Evolutionary conservation across 2,329 filamentous ascomycete species (phyloP), one percentile per base, ranked within the genome.

Genomic region (Arachnopeziza araneosa): DNA sequence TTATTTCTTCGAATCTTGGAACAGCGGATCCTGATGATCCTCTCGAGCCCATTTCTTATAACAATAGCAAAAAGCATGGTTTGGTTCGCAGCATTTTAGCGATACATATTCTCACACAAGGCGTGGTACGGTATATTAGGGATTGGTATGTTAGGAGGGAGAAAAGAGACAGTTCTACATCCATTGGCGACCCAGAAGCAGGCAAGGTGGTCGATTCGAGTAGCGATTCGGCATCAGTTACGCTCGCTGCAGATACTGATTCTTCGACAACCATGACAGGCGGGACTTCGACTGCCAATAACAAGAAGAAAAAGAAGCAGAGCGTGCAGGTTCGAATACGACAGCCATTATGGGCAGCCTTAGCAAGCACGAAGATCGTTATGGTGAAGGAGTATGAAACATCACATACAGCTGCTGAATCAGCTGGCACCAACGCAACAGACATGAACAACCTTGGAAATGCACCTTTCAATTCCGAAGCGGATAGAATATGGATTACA

Each of bases 311-410:
- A 76, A 95, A 91, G 78, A 93, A 95, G 77, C 91, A 96, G 76
- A 93, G 90, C 71, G 92, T 91, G 60, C 90, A 95, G 75, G 91
- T 96, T 67, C 83, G 93, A 74, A 90, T 91, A 73, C 87, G 91
- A 71, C 93, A 97, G 76, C 93, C 93, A 54, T 84, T 97, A 66
- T 97, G 93, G 93, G 91, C 93, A 65, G 93, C 93, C 54, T 83
- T 97, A 68, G 93, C 93, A 56, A 96, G 91, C 77, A 96, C 93
- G 71, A 97, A 97, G 80, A 93, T 97, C 73, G 93, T 95, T 69
- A 91, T 96, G 76, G 87, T 96, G 71, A 95, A 96, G 77, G 93
- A 92, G 75, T 90, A 91, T 68, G 89, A 92, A 76, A 84, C 96
- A 72, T 93, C 90, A 66, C 86, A 90, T 72, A 86, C 87, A 60